phyloP scores from a whole-genome alignment of 768 basidiomycete species.

The Coprinellus aureogranulatus region DNA sequence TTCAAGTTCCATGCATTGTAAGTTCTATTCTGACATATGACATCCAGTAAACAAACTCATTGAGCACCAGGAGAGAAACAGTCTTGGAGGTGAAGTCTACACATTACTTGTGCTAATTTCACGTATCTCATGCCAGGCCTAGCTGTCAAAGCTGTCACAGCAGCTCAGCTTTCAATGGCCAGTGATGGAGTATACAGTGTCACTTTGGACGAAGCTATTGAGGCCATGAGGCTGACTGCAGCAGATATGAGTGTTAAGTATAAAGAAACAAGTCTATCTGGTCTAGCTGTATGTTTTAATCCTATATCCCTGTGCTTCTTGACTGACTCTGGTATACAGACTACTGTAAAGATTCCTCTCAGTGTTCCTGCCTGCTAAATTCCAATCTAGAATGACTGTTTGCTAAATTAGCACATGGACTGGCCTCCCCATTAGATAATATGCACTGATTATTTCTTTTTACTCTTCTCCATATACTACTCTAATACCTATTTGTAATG shows the following conservation, averaged over 20 bases:
- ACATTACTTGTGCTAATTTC: too few species aligned
- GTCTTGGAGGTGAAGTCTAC: constrained; percentile 77
- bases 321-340: constrained; percentile 33
- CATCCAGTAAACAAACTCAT: not conserved
- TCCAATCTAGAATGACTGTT: not conserved
- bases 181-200: constrained; percentile 85
- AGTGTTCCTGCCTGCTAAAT: constrained; percentile 76
- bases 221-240: constrained; percentile 91
- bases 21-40: constrained; percentile 24
- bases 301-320: constrained; percentile 1
- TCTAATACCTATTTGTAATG: too few species aligned
- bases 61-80: constrained; percentile 67
- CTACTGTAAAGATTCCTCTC: constrained; percentile 79
- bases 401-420: too few species aligned
- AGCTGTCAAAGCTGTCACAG: constrained; percentile 92
- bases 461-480: too few species aligned
- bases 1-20: constrained; percentile 95
- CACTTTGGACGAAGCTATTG: constrained; percentile 90
- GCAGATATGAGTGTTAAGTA: constrained; percentile 95
- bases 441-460: too few species aligned
- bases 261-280: constrained; percentile 90
- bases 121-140: not conserved
- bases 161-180: constrained; percentile 92
- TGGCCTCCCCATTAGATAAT: too few species aligned
- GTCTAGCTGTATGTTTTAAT: constrained; percentile 37